Evolutionary conservation across 1,284 basidiomycete species (phyloP), one percentile per base, ranked within the genome.

Genomic region (Puccinia triticina): DNA sequence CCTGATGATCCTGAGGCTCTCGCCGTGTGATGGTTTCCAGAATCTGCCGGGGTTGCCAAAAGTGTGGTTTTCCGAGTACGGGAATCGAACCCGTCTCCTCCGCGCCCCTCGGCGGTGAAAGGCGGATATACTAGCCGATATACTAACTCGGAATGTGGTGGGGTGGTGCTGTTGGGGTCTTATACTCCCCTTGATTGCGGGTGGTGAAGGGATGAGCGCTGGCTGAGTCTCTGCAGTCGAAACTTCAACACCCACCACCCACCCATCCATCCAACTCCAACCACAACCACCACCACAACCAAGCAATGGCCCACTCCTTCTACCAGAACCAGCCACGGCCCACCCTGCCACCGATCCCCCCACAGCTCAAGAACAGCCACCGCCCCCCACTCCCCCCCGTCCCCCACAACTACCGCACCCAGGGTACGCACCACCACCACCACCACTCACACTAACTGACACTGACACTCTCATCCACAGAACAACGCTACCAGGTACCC

Each of bases 41-140:
- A 4, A 43, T 12, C 40, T 43, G 40, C 40, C 4, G 40, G 7
- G 40, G 40, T 7, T 7, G 59, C 59, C 5, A 61, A 61, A 66
- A 37, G 11, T n/a, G n/a, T n/a, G 21, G n/a, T 8, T 32, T 66
- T 77, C 75, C 75, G 37, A 77, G 75, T 77, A 77, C 75, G 75
- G 75, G 75, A 77, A 77, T 77, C 75, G 75, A 77, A 77, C 75
- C 75, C 75, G 75, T 77, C 75, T 77, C 75, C 59, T 61, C 75
- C 75, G 75, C 75, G 75, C 71, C 46, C 66, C 46, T 18, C 3
- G 34, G n/a, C n/a, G 3, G 8, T 77, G 75, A 77, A 64, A 77
- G 75, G 75, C 75, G 75, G 75, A 61, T 50, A 77, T 77, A 77
- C 75, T 77, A 77, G 75, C 75, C 75, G 75, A 77, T 77, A 77